Evolutionary conservation across 257 asterid genomes (phyloP).

Genomic region (Nicotiana tomentosiformis): DNA sequence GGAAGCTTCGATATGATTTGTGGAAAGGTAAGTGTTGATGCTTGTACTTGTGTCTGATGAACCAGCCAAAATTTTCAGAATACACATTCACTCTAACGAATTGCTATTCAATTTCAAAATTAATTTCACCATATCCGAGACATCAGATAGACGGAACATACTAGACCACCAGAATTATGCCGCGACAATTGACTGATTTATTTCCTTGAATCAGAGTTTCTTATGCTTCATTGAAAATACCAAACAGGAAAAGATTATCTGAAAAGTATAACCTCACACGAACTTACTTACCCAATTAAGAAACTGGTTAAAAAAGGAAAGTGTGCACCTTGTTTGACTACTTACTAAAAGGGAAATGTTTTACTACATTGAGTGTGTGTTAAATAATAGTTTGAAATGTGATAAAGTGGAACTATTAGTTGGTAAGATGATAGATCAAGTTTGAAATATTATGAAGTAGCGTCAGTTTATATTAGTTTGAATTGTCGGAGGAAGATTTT

Average conservation of each 20-base stretch:
- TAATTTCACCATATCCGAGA: background rate
- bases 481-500: background rate
- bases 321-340: background rate
- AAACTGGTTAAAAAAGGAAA: background rate
- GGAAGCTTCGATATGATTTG: slow-evolving; percentile 85
- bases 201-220: background rate
- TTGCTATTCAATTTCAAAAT: background rate
- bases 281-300: background rate
- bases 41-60: slow-evolving; percentile 91
- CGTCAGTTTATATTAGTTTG: background rate
- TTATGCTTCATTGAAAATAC: background rate
- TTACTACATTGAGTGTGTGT: background rate
- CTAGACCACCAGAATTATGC: background rate
- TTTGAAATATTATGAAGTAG: background rate
- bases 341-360: background rate
- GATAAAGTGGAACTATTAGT: background rate
- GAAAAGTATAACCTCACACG: background rate
- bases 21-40: slow-evolving; percentile 84
- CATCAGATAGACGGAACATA: background rate
- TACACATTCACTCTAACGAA: background rate
- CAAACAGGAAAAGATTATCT: background rate
- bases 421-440: background rate
- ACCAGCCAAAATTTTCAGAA: slow-evolving; percentile 18
- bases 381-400: background rate
- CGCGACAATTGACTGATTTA: background rate